Conservation (phyloP, 2,329 filamentous ascomycete species). For the Aureobasidium melanogenum region DNA sequence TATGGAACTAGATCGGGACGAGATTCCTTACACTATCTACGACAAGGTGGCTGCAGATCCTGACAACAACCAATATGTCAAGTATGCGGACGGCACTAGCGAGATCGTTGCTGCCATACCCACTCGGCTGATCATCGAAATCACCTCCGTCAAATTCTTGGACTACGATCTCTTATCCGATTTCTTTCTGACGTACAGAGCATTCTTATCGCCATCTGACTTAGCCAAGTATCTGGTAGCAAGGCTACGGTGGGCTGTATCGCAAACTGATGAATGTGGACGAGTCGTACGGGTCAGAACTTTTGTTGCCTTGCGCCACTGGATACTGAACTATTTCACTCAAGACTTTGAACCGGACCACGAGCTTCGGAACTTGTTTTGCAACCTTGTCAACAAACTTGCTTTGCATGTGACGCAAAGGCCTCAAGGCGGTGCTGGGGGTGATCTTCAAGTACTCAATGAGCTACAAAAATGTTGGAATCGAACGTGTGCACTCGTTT, state of each 20-base stretch:
- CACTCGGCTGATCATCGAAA: conserved; percentile 84
- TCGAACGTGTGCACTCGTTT: conserved; percentile 79
- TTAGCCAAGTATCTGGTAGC: conserved; percentile 78
- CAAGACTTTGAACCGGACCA: conserved; percentile 84
- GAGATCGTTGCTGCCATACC: conserved; percentile 85
- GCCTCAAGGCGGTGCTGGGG: conserved; percentile 47
- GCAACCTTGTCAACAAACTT: conserved; percentile 63
- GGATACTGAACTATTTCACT: conserved; percentile 95
- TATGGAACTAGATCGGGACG: not conserved
- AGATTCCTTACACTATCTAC: conserved; percentile 58
- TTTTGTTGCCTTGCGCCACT: conserved; percentile 91
- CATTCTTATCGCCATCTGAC: conserved; percentile 69
- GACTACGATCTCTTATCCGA: conserved; percentile 96
- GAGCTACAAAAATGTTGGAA: conserved; percentile 98
- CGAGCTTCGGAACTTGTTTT: conserved; percentile 67
- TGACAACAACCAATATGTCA: conserved; percentile 72
- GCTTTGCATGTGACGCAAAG: conserved; percentile 44
- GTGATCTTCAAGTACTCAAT: conserved; percentile 75
- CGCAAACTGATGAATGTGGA: conserved; percentile 70
- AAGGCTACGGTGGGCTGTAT: conserved; percentile 77
- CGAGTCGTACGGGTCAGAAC: conserved; percentile 92
- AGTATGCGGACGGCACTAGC: conserved; percentile 61
- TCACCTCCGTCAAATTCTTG: conserved; percentile 89
- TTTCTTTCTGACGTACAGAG: conserved; percentile 91
- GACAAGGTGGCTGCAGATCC: conserved; percentile 73